A percentile compares a stretch with the other conserved stretches of the same genome.
Conservation (phyloP, 108 stramenopile species). For the Pseudonitzschia multiseries region DNA sequence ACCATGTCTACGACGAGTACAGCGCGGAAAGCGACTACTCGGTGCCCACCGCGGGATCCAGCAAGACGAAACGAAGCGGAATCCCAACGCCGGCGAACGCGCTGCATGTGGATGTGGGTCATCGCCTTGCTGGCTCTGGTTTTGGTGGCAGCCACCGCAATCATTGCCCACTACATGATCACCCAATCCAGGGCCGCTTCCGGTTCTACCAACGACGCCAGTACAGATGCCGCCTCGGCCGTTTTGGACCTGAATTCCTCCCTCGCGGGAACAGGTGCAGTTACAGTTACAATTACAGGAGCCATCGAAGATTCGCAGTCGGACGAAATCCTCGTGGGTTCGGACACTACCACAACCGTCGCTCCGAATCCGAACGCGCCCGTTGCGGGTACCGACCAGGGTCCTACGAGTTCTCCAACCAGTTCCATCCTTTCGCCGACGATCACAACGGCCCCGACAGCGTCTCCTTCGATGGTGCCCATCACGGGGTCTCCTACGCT, state of each 20-base stretch:
- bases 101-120: neutral
- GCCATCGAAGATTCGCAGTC: neutral
- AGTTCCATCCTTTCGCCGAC: neutral
- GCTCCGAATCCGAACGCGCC: neutral
- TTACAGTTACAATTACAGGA: no score
- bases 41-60: neutral
- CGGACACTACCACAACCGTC: neutral
- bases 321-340: neutral
- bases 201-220: neutral
- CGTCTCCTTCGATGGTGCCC: neutral
- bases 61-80: neutral
- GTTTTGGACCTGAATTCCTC: neutral
- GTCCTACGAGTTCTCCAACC: neutral
- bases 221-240: neutral
- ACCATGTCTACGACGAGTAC: neutral
- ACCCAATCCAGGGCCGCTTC: neutral
- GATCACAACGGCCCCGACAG: neutral
- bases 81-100: neutral
- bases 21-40: neutral
- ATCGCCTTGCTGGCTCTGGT: neutral
- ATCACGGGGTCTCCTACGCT: neutral
- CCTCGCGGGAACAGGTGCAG: neutral
- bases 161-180: neutral
- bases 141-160: neutral
- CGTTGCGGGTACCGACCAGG: neutral